Evolutionary conservation across 163 green algal genomes (phyloP).

Genomic region (Chloromonas sp.): DNA sequence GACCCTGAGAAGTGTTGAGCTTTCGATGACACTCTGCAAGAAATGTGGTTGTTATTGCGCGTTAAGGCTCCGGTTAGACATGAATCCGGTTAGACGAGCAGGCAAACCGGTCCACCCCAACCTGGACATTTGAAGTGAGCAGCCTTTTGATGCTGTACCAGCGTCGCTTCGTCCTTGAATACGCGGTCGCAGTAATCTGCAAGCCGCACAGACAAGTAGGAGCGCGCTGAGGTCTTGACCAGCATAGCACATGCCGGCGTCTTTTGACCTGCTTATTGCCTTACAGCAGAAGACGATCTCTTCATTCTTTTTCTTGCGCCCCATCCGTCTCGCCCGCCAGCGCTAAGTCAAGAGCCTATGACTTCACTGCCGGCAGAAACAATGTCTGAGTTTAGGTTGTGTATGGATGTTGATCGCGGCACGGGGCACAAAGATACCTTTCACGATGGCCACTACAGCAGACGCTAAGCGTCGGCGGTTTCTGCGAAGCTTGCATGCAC

Average conservation of each 20-base stretch:
- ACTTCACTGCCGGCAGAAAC: too few species aligned
- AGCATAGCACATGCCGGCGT: neutral
- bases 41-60: slow-evolving; percentile 3
- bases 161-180: slow-evolving; percentile 79
- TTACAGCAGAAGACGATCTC: slow-evolving; percentile 20
- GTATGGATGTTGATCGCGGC: too few species aligned
- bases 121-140: slow-evolving; percentile 70
- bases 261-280: neutral
- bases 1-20: slow-evolving; percentile 65
- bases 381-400: too few species aligned
- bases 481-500: too few species aligned
- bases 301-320: slow-evolving; percentile 51
- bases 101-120: neutral
- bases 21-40: slow-evolving; percentile 74
- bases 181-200: slow-evolving; percentile 78
- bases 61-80: too few species aligned
- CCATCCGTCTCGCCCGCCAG: slow-evolving; percentile 23
- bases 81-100: too few species aligned
- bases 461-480: too few species aligned
- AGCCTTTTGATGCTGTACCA: slow-evolving; percentile 86
- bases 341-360: too few species aligned
- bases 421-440: too few species aligned
- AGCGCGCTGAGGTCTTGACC: neutral
- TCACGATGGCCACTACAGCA: too few species aligned
- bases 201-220: neutral